Conservation (phyloP, 1,284 basidiomycete genomes). For the Ustanciosporium gigantosporum region DNA sequence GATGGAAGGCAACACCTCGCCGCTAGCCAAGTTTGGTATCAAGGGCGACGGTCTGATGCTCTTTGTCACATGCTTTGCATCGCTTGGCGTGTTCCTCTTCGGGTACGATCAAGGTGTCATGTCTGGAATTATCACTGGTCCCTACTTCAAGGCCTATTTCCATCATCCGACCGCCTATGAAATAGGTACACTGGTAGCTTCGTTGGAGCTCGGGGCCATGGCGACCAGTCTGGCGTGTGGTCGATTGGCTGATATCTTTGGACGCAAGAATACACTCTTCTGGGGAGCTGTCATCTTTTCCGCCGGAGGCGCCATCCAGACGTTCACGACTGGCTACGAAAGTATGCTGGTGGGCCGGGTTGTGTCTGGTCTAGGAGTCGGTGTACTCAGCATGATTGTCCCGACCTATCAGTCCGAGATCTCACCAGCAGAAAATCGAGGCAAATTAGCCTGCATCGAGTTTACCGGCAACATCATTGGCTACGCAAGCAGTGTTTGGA, state of each 20-base stretch:
- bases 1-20: slow-evolving; percentile 41
- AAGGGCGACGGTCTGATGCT: slow-evolving; percentile 56
- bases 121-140: slow-evolving; percentile 84
- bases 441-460: slow-evolving; percentile 80
- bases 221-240: slow-evolving; percentile 84
- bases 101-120: slow-evolving; percentile 62
- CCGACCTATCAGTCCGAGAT: slow-evolving; percentile 98
- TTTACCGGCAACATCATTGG: slow-evolving; percentile 86
- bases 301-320: slow-evolving; percentile 85
- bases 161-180: slow-evolving; percentile 69
- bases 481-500: slow-evolving; percentile 81
- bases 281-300: slow-evolving; percentile 85
- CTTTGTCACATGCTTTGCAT: slow-evolving; percentile 72
- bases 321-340: slow-evolving; percentile 79
- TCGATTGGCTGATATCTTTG: slow-evolving; percentile 81
- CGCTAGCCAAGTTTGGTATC: slow-evolving; percentile 48
- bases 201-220: slow-evolving; percentile 80
- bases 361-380: slow-evolving; percentile 89
- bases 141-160: slow-evolving; percentile 73
- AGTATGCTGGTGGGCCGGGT: slow-evolving; percentile 86
- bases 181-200: slow-evolving; percentile 75
- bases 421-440: slow-evolving; percentile 80
- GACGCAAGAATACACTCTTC: slow-evolving; percentile 83
- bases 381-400: slow-evolving; percentile 83
- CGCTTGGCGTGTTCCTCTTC: slow-evolving; percentile 84